Evolutionary conservation across 176 grass and related monocot genomes (phyloP).

Genomic region (Oryza rufipogon): DNA sequence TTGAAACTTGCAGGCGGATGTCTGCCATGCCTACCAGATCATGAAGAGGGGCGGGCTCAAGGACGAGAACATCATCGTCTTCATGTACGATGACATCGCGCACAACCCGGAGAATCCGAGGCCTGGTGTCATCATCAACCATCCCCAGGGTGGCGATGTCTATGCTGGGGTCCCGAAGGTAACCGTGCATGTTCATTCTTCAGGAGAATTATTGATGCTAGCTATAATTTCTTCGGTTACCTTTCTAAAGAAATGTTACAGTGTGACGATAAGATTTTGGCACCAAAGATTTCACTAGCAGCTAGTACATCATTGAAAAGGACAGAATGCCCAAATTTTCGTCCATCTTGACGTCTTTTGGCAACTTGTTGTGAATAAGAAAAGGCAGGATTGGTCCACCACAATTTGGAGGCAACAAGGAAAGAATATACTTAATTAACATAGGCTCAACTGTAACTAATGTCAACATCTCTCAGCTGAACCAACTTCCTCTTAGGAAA

Average conservation of each 20-base stretch:
- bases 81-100: conserved; percentile 99
- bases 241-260: not conserved
- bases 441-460: not conserved
- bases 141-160: conserved; percentile 83
- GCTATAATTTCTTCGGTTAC: not conserved
- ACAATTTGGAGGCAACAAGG: not conserved
- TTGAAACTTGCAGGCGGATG: conserved; percentile 63
- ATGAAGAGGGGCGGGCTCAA: conserved; percentile 96
- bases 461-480: conserved; percentile 38
- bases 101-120: conserved; percentile 74
- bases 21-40: conserved; percentile 98
- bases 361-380: conserved; percentile 28
- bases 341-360: not conserved
- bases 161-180: conserved; percentile 98
- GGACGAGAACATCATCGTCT: conserved; percentile 93
- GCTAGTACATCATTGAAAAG: conserved; percentile 29
- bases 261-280: not conserved
- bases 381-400: conserved; percentile 19
- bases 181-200: conserved; percentile 11
- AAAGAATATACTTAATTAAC: not conserved
- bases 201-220: not conserved
- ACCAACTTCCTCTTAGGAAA: not conserved
- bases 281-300: not conserved
- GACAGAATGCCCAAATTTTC: conserved; percentile 5
- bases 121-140: conserved; percentile 84